Evolutionary conservation across 345 rosid species (phyloP).

Genomic region (Lumnitzera racemosa): DNA sequence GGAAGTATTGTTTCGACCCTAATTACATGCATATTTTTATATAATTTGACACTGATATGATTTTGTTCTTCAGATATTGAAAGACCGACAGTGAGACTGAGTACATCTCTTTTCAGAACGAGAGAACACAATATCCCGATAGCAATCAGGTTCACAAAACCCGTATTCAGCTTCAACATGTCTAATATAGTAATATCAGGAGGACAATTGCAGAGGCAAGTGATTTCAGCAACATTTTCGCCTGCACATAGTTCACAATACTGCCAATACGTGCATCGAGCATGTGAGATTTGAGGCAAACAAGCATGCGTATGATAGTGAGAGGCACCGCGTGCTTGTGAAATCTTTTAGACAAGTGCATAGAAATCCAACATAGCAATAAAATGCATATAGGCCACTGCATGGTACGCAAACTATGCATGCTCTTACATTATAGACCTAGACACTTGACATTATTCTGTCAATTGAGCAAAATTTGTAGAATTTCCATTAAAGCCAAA

Average conservation of each 20-base stretch:
- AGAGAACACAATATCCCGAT: constrained; percentile 46
- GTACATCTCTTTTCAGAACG: constrained; percentile 63
- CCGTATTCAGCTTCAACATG: constrained; percentile 82
- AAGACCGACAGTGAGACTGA: constrained; percentile 64
- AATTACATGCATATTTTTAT: constrained; percentile 3
- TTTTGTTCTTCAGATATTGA: constrained; percentile 56
- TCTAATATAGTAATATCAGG: constrained; percentile 64
- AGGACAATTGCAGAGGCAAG: constrained; percentile 75
- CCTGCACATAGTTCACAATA: too few species aligned
- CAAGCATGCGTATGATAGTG: not conserved
- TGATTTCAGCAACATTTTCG: not conserved
- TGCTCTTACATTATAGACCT: too few species aligned
- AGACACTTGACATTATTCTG: not conserved
- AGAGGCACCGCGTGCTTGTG: not conserved
- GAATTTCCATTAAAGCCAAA: not conserved
- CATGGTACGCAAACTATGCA: too few species aligned
- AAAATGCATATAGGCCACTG: too few species aligned
- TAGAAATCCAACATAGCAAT: too few species aligned
- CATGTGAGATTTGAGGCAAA: too few species aligned
- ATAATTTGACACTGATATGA: constrained; percentile 1
- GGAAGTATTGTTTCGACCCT: not conserved
- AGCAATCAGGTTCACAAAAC: constrained; percentile 66
- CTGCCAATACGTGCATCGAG: too few species aligned
- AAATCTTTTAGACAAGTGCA: not conserved
- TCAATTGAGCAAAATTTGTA: not conserved